Base-by-base conservation (phyloP, 805 yeast genomes). In the Cyberlindnera lachancei region DNA sequence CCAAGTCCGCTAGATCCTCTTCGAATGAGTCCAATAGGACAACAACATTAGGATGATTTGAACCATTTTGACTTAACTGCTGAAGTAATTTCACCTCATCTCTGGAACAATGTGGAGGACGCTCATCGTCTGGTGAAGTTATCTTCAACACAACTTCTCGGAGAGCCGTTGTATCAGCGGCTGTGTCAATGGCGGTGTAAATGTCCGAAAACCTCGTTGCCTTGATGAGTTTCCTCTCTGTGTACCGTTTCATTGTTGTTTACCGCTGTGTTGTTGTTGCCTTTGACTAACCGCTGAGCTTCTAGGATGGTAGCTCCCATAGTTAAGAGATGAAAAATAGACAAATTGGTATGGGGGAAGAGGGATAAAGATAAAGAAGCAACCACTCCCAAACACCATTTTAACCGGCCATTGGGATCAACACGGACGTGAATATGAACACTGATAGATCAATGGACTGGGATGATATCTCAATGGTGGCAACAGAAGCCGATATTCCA, bases 21-120 rank as follows among this genome's bases (percentile, higher is more conserved):
- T 20, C 22, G 29, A 44, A 52, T 14, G 49, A 23, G 15, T 47
- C 55, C 9, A 61, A 25, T 6, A 58, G 23, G 6, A 28, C 18
- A 1, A 62, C 26, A 7, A 50, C 25, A 27, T 42, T 30, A 9
- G 37, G 15, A 4, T 26, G 33, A 50, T 34, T 19, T 39, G 29
- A 7, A 31, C 33, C 22, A 9, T 32, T 33, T 17, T 38, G 33
- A 16, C 44, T 34, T 25, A 54, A 23, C 22, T 38, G 33, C 17
- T 42, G 25, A 24, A 75, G 46, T 4, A 72, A 45, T 17, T 49
- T 52, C 22, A 69, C 41, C 45, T 75, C 82, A 27, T 58, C 61
- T 15, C 57, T 34, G n/a, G 70, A 60, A 37, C 58, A 58, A 42
- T 75, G 82, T 2, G 82, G 82, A 3, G 74, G 68, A 14, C 55